Conservation (phyloP, 1,284 basidiomycete genomes). For the Sporisorium graminicola region DNA sequence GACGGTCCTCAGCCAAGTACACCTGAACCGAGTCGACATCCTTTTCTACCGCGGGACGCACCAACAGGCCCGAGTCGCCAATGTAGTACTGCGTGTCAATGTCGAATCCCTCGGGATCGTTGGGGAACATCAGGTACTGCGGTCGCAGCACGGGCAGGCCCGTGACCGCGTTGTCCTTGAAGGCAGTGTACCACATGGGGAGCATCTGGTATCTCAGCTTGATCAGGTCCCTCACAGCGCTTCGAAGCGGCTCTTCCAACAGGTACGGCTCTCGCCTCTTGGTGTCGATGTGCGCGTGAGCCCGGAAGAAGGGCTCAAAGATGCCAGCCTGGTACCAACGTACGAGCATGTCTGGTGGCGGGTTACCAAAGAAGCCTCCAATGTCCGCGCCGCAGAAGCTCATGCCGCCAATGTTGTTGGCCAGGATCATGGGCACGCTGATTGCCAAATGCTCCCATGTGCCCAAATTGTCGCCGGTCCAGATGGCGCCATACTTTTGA, state of each 20-base stretch:
- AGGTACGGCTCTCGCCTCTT: conserved; percentile 97
- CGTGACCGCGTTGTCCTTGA: conserved; percentile 72
- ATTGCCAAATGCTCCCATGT: conserved; percentile 97
- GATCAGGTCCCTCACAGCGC: conserved; percentile 82
- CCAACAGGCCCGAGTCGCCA: conserved; percentile 86
- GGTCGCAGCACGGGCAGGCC: conserved; percentile 73
- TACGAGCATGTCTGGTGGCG: conserved; percentile 90
- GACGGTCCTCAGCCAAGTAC: conserved; percentile 90
- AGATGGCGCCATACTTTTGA: conserved; percentile 95
- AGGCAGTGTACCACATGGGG: conserved; percentile 96
- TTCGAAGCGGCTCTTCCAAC: conserved; percentile 87
- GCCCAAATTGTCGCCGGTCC: conserved; percentile 98
- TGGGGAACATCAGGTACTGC: conserved; percentile 92
- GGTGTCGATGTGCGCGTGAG: conserved; percentile 97
- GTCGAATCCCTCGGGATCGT: conserved; percentile 84
- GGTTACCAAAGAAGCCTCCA: conserved; percentile 98
- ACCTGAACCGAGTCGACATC: conserved; percentile 80
- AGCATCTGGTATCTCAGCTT: conserved; percentile 88
- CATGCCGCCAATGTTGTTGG: conserved; percentile 93
- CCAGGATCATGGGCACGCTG: conserved; percentile 91
- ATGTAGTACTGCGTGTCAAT: conserved; percentile 96
- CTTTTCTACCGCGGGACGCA: conserved; percentile 88
- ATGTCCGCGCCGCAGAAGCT: conserved; percentile 93
- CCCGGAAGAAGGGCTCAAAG: conserved; percentile 97
- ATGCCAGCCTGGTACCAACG: conserved; percentile 97